Conservation (phyloP, 1,284 basidiomycete species). For the Marasmius sp. region DNA sequence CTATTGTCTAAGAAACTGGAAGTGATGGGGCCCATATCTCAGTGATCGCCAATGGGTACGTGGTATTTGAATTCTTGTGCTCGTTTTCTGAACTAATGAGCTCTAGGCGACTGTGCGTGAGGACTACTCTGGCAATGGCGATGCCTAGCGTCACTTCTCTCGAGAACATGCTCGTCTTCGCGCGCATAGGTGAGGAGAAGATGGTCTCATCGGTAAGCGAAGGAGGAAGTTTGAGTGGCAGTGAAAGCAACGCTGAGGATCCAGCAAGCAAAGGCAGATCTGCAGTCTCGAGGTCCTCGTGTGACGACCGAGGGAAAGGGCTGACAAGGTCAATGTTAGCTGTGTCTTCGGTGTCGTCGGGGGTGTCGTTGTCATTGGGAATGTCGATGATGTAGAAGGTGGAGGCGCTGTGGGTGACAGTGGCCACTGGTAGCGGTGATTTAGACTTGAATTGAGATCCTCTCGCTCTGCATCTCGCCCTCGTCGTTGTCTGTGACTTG, state of each 20-base stretch:
- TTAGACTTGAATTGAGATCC: too few species aligned
- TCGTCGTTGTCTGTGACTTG: too few species aligned
- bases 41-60: conserved; percentile 96
- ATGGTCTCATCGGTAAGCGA: conserved; percentile 71
- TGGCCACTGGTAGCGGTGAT: too few species aligned
- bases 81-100: conserved; percentile 11
- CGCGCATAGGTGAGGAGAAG: conserved; percentile 98
- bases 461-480: too few species aligned
- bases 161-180: conserved; percentile 94
- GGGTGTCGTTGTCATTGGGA: not conserved
- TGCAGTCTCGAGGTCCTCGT: not conserved
- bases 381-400: conserved; percentile 40
- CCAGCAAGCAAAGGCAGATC: not conserved
- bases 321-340: not conserved
- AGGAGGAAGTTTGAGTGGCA: not conserved
- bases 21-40: conserved; percentile 97
- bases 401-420: too few species aligned
- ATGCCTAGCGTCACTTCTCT: conserved; percentile 97
- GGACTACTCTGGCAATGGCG: conserved; percentile 95
- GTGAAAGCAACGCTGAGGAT: not conserved
- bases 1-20: conserved; percentile 66
- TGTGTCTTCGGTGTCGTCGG: not conserved
- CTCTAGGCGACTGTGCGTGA: conserved; percentile 92
- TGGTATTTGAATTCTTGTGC: conserved; percentile 17
- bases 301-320: not conserved